Conservation (phyloP, 2,329 filamentous ascomycete genomes). For the Fusarium clavum region DNA sequence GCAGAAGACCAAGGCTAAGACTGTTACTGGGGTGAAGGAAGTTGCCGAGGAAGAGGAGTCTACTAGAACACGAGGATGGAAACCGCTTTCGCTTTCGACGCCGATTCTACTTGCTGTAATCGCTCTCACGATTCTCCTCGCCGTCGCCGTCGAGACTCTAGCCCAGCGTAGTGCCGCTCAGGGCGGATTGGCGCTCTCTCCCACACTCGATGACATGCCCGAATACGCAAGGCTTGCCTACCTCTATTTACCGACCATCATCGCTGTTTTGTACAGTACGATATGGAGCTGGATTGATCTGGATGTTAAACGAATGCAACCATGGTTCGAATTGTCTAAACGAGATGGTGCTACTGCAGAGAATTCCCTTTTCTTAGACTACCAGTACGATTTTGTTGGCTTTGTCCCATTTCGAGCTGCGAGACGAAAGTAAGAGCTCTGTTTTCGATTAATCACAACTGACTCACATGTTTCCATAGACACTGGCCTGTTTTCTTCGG, state of each 20-base stretch:
- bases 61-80: constrained; percentile 24
- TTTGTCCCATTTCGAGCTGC: constrained; percentile 49
- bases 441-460: no score
- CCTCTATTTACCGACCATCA: constrained; percentile 64
- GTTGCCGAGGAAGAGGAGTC: accelerated
- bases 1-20: neutral
- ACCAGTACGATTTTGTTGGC: constrained; percentile 58
- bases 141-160: constrained; percentile 58
- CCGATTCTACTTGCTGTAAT: constrained; percentile 55
- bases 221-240: constrained; percentile 54
- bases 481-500: constrained; percentile 66
- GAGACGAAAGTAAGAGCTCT: constrained; percentile 15
- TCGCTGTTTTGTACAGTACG: constrained; percentile 67
- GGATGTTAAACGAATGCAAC: constrained; percentile 68
- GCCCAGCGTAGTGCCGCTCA: constrained; percentile 54
- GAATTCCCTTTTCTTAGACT: constrained; percentile 64
- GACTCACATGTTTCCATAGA: neutral
- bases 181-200: constrained; percentile 54
- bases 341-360: constrained; percentile 55
- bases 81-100: constrained; percentile 40
- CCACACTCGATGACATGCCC: constrained; percentile 50
- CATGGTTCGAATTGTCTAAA: constrained; percentile 68
- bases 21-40: neutral
- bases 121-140: constrained; percentile 53
- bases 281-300: constrained; percentile 71